A percentile compares a stretch with the other conserved stretches of the same genome.
Evolutionary conservation across 306 rosid genomes (phyloP).

Genomic region (Leucaena leucocephala): DNA sequence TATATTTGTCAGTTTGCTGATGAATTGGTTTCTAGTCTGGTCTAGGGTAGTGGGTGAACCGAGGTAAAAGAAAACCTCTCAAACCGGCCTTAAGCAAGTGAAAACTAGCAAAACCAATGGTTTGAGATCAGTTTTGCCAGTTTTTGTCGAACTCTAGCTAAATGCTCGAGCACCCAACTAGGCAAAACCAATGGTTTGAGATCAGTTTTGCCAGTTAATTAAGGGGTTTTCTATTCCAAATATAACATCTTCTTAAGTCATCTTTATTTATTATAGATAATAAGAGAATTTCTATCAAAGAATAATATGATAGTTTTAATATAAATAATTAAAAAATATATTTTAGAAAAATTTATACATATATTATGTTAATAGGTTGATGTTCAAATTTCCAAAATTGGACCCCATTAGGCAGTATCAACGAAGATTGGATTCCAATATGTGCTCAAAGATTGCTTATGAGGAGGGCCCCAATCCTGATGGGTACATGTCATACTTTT

Average conservation of each 20-base stretch:
- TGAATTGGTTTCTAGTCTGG: not conserved
- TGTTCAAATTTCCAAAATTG: not conserved
- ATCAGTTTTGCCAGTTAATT: no score
- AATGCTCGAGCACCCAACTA: not conserved
- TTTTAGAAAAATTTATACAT: no score
- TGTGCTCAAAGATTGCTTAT: slow-evolving; percentile 16
- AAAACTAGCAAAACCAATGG: not conserved
- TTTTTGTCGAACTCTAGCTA: not conserved
- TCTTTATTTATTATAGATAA: no score
- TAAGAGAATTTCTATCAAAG: no score
- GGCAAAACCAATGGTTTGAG: no score
- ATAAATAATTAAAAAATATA: no score
- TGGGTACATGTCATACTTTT: not conserved
- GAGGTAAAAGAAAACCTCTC: not conserved
- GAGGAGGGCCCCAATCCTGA: slow-evolving; percentile 28
- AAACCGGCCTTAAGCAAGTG: not conserved
- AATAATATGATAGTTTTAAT: no score
- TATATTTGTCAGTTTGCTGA: slow-evolving; percentile 14
- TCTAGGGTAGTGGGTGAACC: not conserved
- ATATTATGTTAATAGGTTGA: no score
- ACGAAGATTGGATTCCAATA: not conserved
- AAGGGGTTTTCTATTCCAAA: no score
- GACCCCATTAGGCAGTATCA: not conserved
- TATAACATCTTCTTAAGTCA: no score
- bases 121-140: not conserved